phyloP scores from a whole-genome alignment of 2,329 filamentous ascomycete genomes.

The Zalaria obscura region DNA sequence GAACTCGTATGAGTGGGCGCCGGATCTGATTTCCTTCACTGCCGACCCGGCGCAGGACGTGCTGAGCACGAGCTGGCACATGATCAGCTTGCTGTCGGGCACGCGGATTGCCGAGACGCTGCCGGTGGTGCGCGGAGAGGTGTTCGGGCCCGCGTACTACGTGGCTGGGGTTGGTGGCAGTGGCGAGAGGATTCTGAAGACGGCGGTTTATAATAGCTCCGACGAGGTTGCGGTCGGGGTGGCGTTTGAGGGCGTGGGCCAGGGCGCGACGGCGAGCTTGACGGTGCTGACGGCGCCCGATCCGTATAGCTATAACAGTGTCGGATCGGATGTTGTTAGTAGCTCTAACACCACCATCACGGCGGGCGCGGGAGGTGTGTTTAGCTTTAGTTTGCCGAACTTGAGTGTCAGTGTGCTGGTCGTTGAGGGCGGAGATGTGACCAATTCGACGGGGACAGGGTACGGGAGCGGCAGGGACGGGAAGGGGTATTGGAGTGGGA shows the following conservation, averaged over 20 bases:
- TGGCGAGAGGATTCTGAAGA: conserved; percentile 25
- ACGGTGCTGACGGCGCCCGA: conserved; percentile 25
- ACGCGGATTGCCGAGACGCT: conserved; percentile 24
- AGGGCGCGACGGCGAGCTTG: conserved; percentile 19
- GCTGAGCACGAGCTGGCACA: conserved; percentile 9
- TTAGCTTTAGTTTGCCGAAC: conserved; percentile 38
- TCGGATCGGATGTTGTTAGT: conserved; percentile 34
- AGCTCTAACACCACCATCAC: conserved; percentile 23
- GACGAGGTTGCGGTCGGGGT: conserved; percentile 18
- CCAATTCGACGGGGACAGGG: not conserved
- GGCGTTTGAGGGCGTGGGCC: conserved; percentile 17
- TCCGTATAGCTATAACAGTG: conserved; percentile 11
- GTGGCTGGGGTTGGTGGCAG: conserved; percentile 23
- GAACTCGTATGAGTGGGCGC: conserved; percentile 12
- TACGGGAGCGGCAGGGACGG: not conserved
- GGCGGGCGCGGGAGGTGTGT: conserved; percentile 32
- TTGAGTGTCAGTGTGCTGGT: conserved; percentile 44
- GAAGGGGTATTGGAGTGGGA: not conserved
- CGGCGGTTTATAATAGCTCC: conserved; percentile 33
- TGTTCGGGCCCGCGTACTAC: conserved; percentile 26
- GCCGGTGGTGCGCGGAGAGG: conserved; percentile 15
- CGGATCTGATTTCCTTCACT: conserved; percentile 23
- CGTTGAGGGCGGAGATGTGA: conserved; percentile 7
- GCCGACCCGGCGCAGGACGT: conserved; percentile 18
- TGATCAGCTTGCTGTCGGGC: conserved; percentile 22